Evolutionary conservation across 2,329 filamentous ascomycete genomes (phyloP).

Genomic region (Stylonectria norvegica): DNA sequence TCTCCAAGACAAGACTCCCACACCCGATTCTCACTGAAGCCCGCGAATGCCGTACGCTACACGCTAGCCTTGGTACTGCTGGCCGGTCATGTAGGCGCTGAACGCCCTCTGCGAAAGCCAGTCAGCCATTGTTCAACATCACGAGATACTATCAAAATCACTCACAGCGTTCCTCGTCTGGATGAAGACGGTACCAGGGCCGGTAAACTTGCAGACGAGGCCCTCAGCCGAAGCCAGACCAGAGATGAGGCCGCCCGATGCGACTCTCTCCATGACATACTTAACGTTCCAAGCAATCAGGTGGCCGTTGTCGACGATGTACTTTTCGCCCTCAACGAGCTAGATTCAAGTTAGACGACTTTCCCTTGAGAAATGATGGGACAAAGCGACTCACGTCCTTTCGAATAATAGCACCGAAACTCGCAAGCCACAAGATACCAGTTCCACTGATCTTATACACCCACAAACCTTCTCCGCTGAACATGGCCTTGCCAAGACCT

Average conservation of each 20-base stretch:
- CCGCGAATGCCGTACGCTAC: neutral
- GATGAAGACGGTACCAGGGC: conserved; percentile 85
- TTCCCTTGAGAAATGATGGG: accelerated
- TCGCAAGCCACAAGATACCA: conserved; percentile 84
- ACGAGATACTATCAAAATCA: conserved; percentile 11
- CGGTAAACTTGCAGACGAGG: conserved; percentile 89
- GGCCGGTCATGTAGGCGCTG: conserved; percentile 49
- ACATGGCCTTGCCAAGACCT: conserved; percentile 83
- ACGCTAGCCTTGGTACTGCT: conserved; percentile 34
- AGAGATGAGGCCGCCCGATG: conserved; percentile 92
- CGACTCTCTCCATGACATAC: conserved; percentile 84
- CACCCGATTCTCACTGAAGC: neutral
- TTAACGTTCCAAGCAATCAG: conserved; percentile 96
- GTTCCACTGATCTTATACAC: conserved; percentile 80
- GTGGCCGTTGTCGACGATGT: conserved; percentile 90
- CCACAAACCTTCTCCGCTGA: conserved; percentile 88
- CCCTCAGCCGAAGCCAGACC: conserved; percentile 78
- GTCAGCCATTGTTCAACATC: conserved; percentile 4
- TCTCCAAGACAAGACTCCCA: too few relatives aligned
- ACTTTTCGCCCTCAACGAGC: conserved; percentile 70
- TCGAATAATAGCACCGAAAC: conserved; percentile 89
- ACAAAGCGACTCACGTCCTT: conserved; percentile 69
- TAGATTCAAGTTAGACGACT: conserved; percentile 22
- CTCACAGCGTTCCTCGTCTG: conserved; percentile 83
- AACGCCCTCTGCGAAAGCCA: conserved; percentile 46